Evolutionary conservation across 768 basidiomycete species (phyloP), one percentile per base, ranked within the genome.

Genomic region (Austroboletus eburneus): DNA sequence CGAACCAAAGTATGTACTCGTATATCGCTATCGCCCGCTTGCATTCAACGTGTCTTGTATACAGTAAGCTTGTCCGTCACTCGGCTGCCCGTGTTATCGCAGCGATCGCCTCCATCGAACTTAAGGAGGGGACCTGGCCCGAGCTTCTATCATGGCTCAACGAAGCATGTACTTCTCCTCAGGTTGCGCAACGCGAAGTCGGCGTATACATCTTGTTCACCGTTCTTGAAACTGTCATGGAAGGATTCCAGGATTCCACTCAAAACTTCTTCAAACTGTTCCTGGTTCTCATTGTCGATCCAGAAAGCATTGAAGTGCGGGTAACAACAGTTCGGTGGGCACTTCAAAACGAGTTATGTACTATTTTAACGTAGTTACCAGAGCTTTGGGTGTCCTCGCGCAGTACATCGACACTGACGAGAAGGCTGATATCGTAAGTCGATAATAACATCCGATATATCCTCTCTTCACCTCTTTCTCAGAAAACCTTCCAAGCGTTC

Each of bases 21-120:
- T 34, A 34, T 41, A 37, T 51, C 18, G 5, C 9, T 17, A 5
- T 40, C 2, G 3, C 5, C 2, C 42, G 3, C 17, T 5, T 9
- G 4, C 48, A 9, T 29, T 30, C 18, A 29, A 46, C 46, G 39
- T 53, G 44, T 45, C 48, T 55, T 23, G 13, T 52, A 45, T 45
- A 3, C 62, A 97, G 93, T 55, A 80, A 86, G 47, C 82, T 93
- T 51, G 93, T 96, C 43, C 89, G 93, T 46, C 91, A 97, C 66
- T 88, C 94, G 9, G 81, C 87, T 39, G 89, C 95, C 20, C 90
- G 96, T 39, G 87, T 95, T 47, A 80, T 98, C 52, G 90, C 95
- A 35, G 86, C 91, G 48, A 87, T 98, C 68, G 95, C 94, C 17
- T 78, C 81, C 45, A 79, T 92, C 62, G 96, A 99, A 65, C 76